Percentiles rank a stretch among this genome's conserved stretches.
Evolutionary conservation across 2,329 filamentous ascomycete species (phyloP).

Genomic region (Aspergillus niger): DNA sequence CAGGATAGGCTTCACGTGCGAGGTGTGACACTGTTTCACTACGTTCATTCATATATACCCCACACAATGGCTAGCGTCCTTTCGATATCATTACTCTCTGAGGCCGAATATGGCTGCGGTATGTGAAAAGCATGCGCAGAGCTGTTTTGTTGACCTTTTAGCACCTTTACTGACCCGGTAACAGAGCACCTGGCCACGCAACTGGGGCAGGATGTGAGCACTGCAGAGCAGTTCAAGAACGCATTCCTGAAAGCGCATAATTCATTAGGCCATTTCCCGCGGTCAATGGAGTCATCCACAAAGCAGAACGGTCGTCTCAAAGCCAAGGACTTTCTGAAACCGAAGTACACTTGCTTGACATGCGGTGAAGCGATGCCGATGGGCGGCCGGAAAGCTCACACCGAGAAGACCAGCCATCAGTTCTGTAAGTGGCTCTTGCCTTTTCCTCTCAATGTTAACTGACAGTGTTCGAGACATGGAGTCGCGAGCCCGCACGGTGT

Average conservation of each 20-base stretch:
- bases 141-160: background rate
- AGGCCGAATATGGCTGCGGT: conserved; percentile 47
- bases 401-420: conserved; percentile 41
- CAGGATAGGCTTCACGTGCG: background rate
- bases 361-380: conserved; percentile 38
- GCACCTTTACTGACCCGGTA: conserved; percentile 20
- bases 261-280: conserved; percentile 31
- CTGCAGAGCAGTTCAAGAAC: conserved; percentile 39
- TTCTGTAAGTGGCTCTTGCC: conserved; percentile 38
- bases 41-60: background rate
- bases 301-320: conserved; percentile 25
- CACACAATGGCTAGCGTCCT: conserved; percentile 38
- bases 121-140: conserved; percentile 21
- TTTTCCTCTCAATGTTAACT: conserved; percentile 5
- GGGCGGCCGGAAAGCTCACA: conserved; percentile 37
- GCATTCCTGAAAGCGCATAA: conserved; percentile 37
- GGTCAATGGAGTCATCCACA: conserved; percentile 21
- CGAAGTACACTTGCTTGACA: conserved; percentile 43
- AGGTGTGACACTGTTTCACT: background rate
- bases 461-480: conserved; percentile 39
- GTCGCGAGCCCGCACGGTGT: conserved; percentile 42
- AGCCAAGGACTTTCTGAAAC: conserved; percentile 35
- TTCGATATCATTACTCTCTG: conserved; percentile 36
- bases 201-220: conserved; percentile 34
- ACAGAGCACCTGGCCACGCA: conserved; percentile 43